A percentile compares a stretch with the other conserved stretches of the same genome.
phyloP scores from a whole-genome alignment of 2,329 filamentous ascomycete species.

The Fusarium tupiense region DNA sequence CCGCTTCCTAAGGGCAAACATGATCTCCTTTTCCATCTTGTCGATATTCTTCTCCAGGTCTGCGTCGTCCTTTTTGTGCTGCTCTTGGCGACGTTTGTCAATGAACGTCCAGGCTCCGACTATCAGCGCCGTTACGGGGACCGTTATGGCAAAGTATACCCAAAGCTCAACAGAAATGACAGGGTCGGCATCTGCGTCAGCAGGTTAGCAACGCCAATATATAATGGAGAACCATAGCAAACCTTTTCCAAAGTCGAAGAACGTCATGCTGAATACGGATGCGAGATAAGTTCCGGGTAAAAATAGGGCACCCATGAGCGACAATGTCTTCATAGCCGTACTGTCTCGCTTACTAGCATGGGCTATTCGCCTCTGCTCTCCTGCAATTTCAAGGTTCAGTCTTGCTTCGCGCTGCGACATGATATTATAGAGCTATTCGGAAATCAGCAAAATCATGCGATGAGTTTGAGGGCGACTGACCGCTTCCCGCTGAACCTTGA shows the following conservation, averaged over 20 bases:
- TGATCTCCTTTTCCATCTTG: conserved; percentile 66
- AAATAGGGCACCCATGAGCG: conserved; percentile 70
- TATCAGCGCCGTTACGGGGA: conserved; percentile 66
- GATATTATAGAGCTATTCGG: conserved; percentile 68
- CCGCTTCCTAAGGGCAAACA: conserved; percentile 64
- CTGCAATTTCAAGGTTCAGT: conserved; percentile 70
- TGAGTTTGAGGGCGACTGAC: conserved; percentile 51
- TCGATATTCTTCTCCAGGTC: conserved; percentile 65
- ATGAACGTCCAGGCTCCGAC: conserved; percentile 65
- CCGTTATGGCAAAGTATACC: conserved; percentile 71
- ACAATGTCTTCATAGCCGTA: conserved; percentile 73
- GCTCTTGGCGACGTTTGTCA: conserved; percentile 60
- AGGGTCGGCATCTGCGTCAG: conserved; percentile 45
- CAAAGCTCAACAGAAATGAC: conserved; percentile 64
- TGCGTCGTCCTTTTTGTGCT: conserved; percentile 59
- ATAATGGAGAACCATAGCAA: conserved; percentile 11
- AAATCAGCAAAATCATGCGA: conserved; percentile 14
- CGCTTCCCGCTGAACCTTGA: conserved; percentile 70
- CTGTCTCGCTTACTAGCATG: conserved; percentile 70
- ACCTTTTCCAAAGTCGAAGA: conserved; percentile 69
- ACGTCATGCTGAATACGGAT: conserved; percentile 73
- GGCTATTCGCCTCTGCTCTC: conserved; percentile 67
- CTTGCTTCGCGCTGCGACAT: conserved; percentile 72
- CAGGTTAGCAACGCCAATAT: not conserved
- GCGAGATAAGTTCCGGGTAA: conserved; percentile 70